Conservation (phyloP, 2,329 filamentous ascomycete species). For the Leptographium wingfieldii region DNA sequence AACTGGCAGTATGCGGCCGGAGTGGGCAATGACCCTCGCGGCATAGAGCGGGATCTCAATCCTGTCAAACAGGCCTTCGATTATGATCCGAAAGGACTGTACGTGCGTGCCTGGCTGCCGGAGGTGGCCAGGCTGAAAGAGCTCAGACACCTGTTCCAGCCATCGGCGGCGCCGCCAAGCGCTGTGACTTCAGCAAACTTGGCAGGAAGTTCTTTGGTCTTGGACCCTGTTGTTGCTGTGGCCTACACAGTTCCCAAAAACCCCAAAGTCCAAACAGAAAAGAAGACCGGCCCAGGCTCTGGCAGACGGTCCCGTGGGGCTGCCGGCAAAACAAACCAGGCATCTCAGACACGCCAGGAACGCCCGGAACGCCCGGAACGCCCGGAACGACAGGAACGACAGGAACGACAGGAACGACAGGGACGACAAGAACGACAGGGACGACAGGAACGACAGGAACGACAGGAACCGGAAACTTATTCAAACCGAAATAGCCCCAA, state of each 20-base stretch:
- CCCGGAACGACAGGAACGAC: too few relatives aligned
- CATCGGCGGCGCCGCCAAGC: slow-evolving; percentile 52
- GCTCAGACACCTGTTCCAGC: slow-evolving; percentile 53
- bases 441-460: too few relatives aligned
- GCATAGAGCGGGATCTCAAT: slow-evolving; percentile 64
- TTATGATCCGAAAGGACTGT: slow-evolving; percentile 58
- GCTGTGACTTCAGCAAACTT: slow-evolving; percentile 41
- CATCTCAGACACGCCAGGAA: too few relatives aligned
- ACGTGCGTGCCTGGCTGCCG: slow-evolving; percentile 60
- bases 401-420: too few relatives aligned
- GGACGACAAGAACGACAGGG: too few relatives aligned
- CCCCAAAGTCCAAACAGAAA: slow-evolving; percentile 15
- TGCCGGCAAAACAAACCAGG: too few relatives aligned
- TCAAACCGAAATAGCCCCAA: too few relatives aligned
- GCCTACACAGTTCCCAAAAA: slow-evolving; percentile 47
- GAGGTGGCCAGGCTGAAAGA: slow-evolving; percentile 32
- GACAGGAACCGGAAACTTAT: too few relatives aligned
- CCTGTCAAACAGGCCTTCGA: slow-evolving; percentile 70
- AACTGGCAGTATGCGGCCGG: slow-evolving; percentile 77
- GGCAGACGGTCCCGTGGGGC: too few relatives aligned
- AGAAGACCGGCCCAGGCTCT: too few relatives aligned
- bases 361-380: too few relatives aligned
- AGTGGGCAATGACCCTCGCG: slow-evolving; percentile 66
- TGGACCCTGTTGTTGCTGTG: slow-evolving; percentile 52
- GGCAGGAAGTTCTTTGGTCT: slow-evolving; percentile 48